Base-by-base conservation (phyloP, 768 basidiomycete species). In the Tricholoma saponaceum region DNA sequence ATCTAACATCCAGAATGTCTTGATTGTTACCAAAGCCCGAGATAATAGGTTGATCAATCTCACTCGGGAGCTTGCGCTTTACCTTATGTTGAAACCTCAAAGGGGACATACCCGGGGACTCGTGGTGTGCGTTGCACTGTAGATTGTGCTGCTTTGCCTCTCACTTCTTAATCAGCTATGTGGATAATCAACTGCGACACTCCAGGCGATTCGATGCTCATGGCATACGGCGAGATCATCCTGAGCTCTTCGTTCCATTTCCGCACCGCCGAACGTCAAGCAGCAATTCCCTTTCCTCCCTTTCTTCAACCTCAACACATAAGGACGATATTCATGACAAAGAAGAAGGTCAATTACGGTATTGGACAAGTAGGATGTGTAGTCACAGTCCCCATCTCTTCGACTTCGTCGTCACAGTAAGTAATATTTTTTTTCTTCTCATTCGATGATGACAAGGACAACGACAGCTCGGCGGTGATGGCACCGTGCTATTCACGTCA, bases 291-390 rank as follows among this genome's bases (percentile, higher is more conserved):
- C 60, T 84, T 8, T 84, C 86, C 18, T 83, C 89, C 1, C 63
- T 81, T 32, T 75, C 83, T 1, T 79, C 81, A 3, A 69, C 69
- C n/a, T 74, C 75, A 46, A 70, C 69, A 39, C 72, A 72, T 58
- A 76, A 71, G 62, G 74, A 79, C 56, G 81, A 82, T 14, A 66
- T 74, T 9, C 58, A 71, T 44, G 55, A 67, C 57, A 68, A 72
- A 33, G 87, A 90, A 35, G 88, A 95, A 55, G 97, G 97, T 1
- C 96, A 98, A 69, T 78, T 99, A 49, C 82, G 97, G 58, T 99
- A 98, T 68, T 99, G 97, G 97, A 98, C 95, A 0, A 87, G 87
- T 61, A 89, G 90, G 44, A 97, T 99, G 96, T 99, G 97, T 72
- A 88, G 83, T 60, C 82, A 82, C 55, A 90, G 84, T 51, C 88